Percentiles rank a stretch among this genome's conserved stretches.
Conservation (phyloP, 306 rosid genomes). For the Senna tora region DNA sequence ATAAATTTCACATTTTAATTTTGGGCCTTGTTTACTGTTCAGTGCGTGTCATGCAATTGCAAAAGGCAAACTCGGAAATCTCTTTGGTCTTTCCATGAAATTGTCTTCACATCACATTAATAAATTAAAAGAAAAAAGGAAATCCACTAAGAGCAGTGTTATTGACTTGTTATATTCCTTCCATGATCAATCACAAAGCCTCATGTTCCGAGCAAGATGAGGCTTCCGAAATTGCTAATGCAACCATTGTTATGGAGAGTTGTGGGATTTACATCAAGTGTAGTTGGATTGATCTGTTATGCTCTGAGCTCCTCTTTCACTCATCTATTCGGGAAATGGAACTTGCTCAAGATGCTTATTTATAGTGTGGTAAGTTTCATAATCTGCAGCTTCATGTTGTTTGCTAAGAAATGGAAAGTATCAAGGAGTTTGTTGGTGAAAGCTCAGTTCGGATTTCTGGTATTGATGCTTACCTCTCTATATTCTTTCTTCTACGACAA, state of each 20-base stretch:
- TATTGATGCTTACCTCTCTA: conserved; percentile 31
- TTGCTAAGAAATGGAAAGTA: conserved; percentile 21
- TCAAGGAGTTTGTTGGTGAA: conserved; percentile 29
- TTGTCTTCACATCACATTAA: too few species aligned
- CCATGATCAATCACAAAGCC: too few species aligned
- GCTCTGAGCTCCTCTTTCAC: neutral
- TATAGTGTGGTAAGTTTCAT: conserved; percentile 8
- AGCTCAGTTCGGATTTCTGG: conserved; percentile 33
- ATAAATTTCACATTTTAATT: too few species aligned
- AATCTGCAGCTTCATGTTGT: conserved; percentile 27
- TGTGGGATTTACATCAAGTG: neutral
- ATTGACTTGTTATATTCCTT: too few species aligned
- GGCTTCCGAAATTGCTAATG: neutral
- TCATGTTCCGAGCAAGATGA: too few species aligned
- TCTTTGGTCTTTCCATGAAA: too few species aligned
- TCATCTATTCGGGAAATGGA: neutral
- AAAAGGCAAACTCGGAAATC: too few species aligned
- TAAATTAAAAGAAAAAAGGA: too few species aligned
- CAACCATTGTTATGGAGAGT: neutral
- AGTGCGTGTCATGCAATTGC: too few species aligned
- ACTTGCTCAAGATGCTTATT: neutral
- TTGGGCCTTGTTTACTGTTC: too few species aligned
- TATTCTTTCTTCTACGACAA: conserved; percentile 37
- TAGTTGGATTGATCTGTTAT: neutral
- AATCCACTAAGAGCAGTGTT: too few species aligned